phyloP scores from a whole-genome alignment of 139 green algal genomes.

The Desmodesmus armatus region DNA sequence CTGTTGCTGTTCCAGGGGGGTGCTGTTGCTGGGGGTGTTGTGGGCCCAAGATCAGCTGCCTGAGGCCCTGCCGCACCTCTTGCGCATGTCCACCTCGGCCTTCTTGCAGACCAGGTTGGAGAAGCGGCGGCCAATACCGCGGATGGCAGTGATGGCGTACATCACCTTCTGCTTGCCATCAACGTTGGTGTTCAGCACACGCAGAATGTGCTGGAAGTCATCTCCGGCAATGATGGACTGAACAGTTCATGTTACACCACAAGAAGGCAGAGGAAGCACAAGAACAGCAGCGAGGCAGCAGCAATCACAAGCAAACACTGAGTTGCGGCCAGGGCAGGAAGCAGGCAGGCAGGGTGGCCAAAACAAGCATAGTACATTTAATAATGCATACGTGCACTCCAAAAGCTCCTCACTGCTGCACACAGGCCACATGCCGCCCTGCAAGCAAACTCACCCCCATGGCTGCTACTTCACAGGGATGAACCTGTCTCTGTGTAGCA shows the following conservation, averaged over 20 bases:
- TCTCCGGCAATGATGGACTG: constrained; percentile 75
- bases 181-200: constrained; percentile 99
- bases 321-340: too few relatives aligned
- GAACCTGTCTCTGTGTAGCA: too few relatives aligned
- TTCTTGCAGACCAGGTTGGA: constrained; percentile 99
- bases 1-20: neutral
- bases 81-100: constrained; percentile 96
- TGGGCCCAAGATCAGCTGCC: too few relatives aligned
- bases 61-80: constrained; percentile 62
- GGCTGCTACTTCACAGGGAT: too few relatives aligned
- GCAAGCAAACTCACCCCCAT: too few relatives aligned
- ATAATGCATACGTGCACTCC: too few relatives aligned
- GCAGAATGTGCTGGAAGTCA: constrained; percentile 99
- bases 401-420: too few relatives aligned
- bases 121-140: constrained; percentile 96
- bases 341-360: too few relatives aligned
- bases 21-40: neutral
- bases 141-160: constrained; percentile 98
- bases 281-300: neutral
- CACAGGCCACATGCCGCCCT: too few relatives aligned
- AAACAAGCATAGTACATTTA: too few relatives aligned
- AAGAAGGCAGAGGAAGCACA: neutral
- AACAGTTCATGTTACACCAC: neutral
- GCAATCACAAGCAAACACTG: too few relatives aligned
- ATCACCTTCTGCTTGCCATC: constrained; percentile 98